Conservation (phyloP, 495 filamentous ascomycete species). For the Aspergillus olivimuriae region DNA sequence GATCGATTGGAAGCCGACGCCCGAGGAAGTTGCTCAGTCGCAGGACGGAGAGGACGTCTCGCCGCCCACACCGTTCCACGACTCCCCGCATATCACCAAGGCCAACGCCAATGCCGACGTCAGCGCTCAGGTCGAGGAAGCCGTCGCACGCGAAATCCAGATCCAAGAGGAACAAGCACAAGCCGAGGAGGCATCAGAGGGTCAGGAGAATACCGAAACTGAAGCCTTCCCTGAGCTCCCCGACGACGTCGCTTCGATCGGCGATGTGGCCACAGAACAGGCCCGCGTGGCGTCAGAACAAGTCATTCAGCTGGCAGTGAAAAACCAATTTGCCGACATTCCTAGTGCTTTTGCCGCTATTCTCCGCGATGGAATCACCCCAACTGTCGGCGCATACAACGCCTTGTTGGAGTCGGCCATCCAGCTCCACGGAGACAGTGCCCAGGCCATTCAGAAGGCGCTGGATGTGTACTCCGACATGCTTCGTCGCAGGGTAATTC, state of each 20-base stretch:
- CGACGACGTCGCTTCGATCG: constrained; percentile 23
- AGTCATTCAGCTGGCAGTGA: constrained; percentile 62
- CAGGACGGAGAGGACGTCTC: constrained; percentile 24
- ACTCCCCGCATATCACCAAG: constrained; percentile 50
- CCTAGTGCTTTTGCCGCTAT: constrained; percentile 83
- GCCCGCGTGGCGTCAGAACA: constrained; percentile 66
- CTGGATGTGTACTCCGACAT: constrained; percentile 95
- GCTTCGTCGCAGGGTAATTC: constrained; percentile 76
- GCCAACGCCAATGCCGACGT: constrained; percentile 47
- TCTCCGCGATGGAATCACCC: constrained; percentile 68
- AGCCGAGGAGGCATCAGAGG: constrained; percentile 33
- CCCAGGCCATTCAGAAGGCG: constrained; percentile 79
- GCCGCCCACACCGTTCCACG: constrained; percentile 10
- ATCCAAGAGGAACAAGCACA: constrained; percentile 44
- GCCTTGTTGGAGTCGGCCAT: constrained; percentile 78
- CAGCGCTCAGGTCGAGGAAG: constrained; percentile 56
- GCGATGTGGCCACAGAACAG: constrained; percentile 38
- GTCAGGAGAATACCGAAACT: constrained; percentile 22
- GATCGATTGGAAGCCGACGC: constrained; percentile 76
- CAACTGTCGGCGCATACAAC: constrained; percentile 82
- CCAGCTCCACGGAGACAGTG: constrained; percentile 58
- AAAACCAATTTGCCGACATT: constrained; percentile 72
- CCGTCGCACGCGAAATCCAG: constrained; percentile 56
- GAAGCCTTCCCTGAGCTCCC: constrained; percentile 28
- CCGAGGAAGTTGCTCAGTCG: constrained; percentile 43